Percentiles rank a stretch among this genome's conserved stretches.
These are phyloP conservation scores for Lathyrus aphaca DNA, from an alignment of 306 rosid species.

Conservation along the genomic window DNA sequence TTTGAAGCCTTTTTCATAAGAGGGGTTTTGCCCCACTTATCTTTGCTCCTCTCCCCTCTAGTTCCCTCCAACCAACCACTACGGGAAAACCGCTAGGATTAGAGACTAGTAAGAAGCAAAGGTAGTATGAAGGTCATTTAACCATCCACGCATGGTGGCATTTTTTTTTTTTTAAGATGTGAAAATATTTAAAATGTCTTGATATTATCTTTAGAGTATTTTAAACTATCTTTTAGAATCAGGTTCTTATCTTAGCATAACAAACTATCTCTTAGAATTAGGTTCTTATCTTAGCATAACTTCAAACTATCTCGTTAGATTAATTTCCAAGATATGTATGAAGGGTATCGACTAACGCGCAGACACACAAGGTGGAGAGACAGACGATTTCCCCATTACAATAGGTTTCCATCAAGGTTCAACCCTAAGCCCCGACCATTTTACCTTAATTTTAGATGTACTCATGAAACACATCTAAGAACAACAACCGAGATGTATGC, in stretches of 20 bases:
- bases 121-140: neutral
- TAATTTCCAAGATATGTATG: no score
- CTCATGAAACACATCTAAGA: no score
- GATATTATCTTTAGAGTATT: neutral
- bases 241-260: constrained; percentile 2
- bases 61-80: neutral
- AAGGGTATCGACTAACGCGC: no score
- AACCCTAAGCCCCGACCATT: no score
- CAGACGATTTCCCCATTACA: no score
- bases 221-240: neutral
- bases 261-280: neutral
- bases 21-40: neutral
- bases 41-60: neutral
- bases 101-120: neutral
- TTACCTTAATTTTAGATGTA: no score
- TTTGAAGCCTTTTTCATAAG: no score
- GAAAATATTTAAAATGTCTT: neutral
- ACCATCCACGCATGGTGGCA: neutral
- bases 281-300: no score
- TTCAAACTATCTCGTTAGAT: no score
- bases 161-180: neutral
- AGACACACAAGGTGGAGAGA: no score
- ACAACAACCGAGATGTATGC: no score
- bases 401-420: no score
- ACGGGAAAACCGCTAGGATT: neutral